Evolutionary conservation across 1,139 yeast genomes (phyloP).

Genomic region (Nadsonia commutata): DNA sequence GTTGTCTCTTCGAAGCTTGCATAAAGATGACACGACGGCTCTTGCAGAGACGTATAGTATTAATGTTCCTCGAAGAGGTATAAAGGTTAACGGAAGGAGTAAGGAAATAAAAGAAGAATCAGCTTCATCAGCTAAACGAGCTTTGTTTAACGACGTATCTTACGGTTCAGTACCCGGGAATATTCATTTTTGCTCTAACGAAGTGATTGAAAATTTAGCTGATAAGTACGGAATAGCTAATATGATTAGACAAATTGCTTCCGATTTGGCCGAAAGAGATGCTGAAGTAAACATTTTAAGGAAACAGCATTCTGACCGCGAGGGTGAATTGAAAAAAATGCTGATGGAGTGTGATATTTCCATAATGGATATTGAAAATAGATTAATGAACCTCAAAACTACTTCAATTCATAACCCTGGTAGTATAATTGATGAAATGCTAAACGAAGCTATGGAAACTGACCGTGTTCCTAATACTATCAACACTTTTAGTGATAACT

Average conservation of each 20-base stretch:
- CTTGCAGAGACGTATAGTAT: too few relatives aligned
- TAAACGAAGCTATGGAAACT: conserved; percentile 20
- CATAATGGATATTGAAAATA: conserved; percentile 30
- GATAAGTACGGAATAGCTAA: conserved; percentile 29
- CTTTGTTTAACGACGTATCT: conserved; percentile 15
- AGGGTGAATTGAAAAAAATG: conserved; percentile 29
- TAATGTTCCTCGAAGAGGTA: too few relatives aligned
- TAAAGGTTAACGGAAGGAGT: too few relatives aligned
- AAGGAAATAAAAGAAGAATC: too few relatives aligned
- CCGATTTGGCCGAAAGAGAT: conserved; percentile 36
- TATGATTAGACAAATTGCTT: conserved; percentile 34
- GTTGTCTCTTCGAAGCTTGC: too few relatives aligned
- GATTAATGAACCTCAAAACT: conserved; percentile 18
- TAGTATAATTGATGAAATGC: conserved; percentile 16
- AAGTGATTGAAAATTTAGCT: conserved; percentile 25
- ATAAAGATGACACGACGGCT: too few relatives aligned
- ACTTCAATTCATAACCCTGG: conserved; percentile 16
- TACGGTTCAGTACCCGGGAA: conserved; percentile 24
- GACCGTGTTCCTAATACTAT: not conserved
- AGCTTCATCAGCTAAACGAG: too few relatives aligned
- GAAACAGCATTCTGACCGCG: conserved; percentile 30
- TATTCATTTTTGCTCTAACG: conserved; percentile 24
- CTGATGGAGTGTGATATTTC: conserved; percentile 34
- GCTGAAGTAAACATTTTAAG: conserved; percentile 31
- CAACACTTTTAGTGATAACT: not conserved